Evolutionary conservation across 345 rosid genomes (phyloP), one percentile per base, ranked within the genome.

Genomic region (Populus davidiana): DNA sequence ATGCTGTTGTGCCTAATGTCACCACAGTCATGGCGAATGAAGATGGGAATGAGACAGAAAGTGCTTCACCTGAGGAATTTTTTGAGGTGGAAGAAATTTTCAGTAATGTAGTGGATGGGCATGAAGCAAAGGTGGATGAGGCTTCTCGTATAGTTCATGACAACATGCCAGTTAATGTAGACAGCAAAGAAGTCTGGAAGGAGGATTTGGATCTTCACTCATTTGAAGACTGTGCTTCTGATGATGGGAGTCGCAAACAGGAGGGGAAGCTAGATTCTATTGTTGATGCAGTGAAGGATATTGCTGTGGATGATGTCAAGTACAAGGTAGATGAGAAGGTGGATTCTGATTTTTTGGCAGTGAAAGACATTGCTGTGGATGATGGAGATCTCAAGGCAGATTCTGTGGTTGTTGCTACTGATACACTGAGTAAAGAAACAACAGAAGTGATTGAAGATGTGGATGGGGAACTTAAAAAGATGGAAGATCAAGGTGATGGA

Each of bases 31-130:
- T 49, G 41, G 61, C 86, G n/a, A 65, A 77, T 69, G 99, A 92
- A 70, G 97, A 92, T 79, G 90, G 82, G 61, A 87, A 77, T 63
- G 98, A 93, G 67, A 59, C 78, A 2, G 99, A 88, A 66, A 77
- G 81, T 80, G 83, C 90, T 84, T 89, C 99, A 65, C 97, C 98
- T 23, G 99, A 96, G 79, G 99, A 96, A 68, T 93, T 93, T 86
- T 96, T 87, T 82, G 99, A 96, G 91, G 99, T 90, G 67, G 97
- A 96, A 86, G 97, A 96, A 87, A 91, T 96, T 54, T 96, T 96
- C 83, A 89, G 91, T 87, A 93, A 82, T 82, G 87, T 82, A 33
- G 82, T 86, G 16, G 97, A 93, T 43, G 89, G 82, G 12, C 91
- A 83, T 36, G 97, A 93, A 76, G 87, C 84, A 56, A 92, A 85